Conservation (phyloP, 345 rosid genomes). For the Citrus inodora region DNA sequence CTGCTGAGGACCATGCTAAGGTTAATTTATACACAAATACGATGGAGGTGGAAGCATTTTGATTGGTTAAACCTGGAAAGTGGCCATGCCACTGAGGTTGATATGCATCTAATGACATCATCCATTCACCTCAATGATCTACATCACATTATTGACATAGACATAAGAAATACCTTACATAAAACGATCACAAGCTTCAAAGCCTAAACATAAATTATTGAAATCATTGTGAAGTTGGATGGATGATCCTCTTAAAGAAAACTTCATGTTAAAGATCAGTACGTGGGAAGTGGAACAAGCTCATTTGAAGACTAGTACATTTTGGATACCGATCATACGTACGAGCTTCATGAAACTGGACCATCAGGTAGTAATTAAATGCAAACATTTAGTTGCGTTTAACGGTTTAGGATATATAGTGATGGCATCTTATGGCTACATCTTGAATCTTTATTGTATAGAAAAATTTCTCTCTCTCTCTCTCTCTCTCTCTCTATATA, state of each 20-base stretch:
- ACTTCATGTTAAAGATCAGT: neutral
- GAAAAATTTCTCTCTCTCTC: too few species aligned
- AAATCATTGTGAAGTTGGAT: neutral
- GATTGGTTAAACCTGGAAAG: constrained; percentile 28
- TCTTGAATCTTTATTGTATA: too few species aligned
- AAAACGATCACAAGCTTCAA: neutral
- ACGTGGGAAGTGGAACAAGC: neutral
- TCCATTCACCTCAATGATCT: too few species aligned
- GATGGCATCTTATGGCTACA: too few species aligned
- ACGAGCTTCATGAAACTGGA: neutral
- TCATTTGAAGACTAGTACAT: neutral
- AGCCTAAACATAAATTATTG: neutral
- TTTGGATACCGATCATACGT: neutral
- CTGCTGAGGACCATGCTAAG: neutral
- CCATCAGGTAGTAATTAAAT: neutral
- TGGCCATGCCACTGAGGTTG: constrained; percentile 32
- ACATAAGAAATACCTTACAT: too few species aligned
- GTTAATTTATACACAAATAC: constrained; percentile 26
- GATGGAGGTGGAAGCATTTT: constrained; percentile 1
- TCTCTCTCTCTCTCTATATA: too few species aligned
- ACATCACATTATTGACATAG: too few species aligned
- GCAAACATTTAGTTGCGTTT: neutral
- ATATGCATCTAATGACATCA: neutral
- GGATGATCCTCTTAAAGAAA: neutral
- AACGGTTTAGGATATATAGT: neutral